Evolutionary conservation across 148 eudicot genomes (phyloP).

Genomic region (Polygonum maritimum): DNA sequence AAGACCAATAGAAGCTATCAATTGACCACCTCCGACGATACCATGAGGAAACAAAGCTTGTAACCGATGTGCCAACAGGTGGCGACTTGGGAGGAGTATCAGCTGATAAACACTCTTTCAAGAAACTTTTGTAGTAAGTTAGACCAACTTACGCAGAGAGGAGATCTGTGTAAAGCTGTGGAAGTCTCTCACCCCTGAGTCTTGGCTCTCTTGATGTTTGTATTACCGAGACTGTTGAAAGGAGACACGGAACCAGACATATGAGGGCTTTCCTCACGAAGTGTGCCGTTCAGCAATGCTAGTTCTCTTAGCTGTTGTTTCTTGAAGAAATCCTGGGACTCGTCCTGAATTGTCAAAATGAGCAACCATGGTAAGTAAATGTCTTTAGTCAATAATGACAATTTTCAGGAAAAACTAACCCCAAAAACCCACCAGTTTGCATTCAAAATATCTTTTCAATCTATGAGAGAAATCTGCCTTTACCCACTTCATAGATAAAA

Average conservation of each 20-base stretch:
- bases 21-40: neutral
- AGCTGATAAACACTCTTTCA: neutral
- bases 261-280: slow-evolving; percentile 75
- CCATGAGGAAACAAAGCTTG: neutral
- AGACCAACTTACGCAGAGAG: neutral
- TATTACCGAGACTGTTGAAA: slow-evolving; percentile 71
- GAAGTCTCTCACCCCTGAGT: slow-evolving; percentile 44
- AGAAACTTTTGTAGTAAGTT: neutral
- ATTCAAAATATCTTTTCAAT: no score
- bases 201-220: slow-evolving; percentile 81
- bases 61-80: neutral
- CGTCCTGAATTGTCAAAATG: slow-evolving; percentile 47
- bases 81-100: neutral
- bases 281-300: slow-evolving; percentile 88
- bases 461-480: no score
- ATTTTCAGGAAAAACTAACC: no score
- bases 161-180: neutral
- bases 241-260: slow-evolving; percentile 96
- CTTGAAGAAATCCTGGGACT: slow-evolving; percentile 88
- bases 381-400: no score
- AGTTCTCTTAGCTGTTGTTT: slow-evolving; percentile 92
- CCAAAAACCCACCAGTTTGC: no score
- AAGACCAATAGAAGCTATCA: neutral
- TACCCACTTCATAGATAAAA: no score
- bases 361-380: neutral